Percentiles rank a stretch among this genome's conserved stretches.
These are phyloP conservation scores for Withania somnifera DNA, from an alignment of 305 asterid species.

Conservation along the genomic window DNA sequence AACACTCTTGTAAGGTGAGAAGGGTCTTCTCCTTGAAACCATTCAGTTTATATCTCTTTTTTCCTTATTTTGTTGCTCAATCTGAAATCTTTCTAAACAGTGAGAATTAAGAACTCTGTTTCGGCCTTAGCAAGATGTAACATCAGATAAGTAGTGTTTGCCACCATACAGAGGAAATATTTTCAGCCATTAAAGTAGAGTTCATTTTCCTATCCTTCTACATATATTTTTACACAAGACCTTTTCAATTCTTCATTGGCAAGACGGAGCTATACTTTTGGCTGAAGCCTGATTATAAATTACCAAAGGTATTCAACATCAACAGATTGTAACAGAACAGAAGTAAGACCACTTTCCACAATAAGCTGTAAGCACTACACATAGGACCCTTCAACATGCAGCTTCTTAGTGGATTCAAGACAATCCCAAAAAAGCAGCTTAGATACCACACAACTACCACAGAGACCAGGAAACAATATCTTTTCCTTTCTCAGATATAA, in stretches of 20 bases:
- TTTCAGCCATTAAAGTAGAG: background rate
- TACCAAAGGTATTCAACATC: background rate
- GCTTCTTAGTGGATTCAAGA: conserved; percentile 7
- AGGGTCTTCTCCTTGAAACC: background rate
- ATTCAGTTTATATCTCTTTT: background rate
- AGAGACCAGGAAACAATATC: background rate
- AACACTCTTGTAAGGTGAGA: background rate
- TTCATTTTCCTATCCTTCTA: background rate
- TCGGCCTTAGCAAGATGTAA: background rate
- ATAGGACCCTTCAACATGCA: background rate
- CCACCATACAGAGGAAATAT: background rate
- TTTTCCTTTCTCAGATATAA: background rate
- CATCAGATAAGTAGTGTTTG: background rate
- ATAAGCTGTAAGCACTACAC: background rate
- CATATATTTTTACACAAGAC: background rate
- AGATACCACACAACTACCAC: conserved; percentile 12
- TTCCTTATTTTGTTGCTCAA: background rate
- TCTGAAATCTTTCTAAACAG: background rate
- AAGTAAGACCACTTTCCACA: background rate
- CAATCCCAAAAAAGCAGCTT: conserved; percentile 6
- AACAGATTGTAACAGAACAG: background rate
- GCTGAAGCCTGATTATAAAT: background rate
- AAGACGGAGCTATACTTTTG: background rate
- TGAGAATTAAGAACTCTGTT: background rate
- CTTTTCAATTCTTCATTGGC: background rate